phyloP scores from a whole-genome alignment of 768 basidiomycete species.

The Lyophyllum decastes region DNA sequence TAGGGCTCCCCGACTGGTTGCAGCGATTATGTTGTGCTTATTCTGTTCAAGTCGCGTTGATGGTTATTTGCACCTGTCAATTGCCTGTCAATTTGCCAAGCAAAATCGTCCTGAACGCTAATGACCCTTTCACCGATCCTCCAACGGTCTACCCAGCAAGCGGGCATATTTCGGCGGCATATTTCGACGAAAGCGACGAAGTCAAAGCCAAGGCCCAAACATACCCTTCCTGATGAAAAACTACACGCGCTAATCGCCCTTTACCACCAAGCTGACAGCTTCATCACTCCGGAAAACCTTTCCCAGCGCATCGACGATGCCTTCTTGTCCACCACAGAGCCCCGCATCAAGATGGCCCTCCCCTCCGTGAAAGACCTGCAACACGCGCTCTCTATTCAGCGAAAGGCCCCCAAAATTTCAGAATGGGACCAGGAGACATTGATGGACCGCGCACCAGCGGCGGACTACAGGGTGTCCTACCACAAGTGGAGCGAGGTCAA shows the following conservation, averaged over 20 bases:
- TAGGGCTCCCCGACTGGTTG: no score
- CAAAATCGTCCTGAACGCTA: background rate
- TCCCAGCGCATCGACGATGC: slow-evolving; percentile 63
- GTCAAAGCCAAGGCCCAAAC: slow-evolving; percentile 24
- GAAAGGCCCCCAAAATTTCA: slow-evolving; percentile 36
- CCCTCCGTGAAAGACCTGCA: slow-evolving; percentile 19
- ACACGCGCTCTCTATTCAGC: slow-evolving; percentile 20
- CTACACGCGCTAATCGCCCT: slow-evolving; percentile 75
- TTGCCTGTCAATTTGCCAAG: background rate
- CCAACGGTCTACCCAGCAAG: slow-evolving; percentile 11
- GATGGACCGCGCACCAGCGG: no score
- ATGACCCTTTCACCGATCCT: slow-evolving; percentile 17
- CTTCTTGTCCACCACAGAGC: slow-evolving; percentile 37
- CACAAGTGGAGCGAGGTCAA: slow-evolving; percentile 28
- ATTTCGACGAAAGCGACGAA: slow-evolving; percentile 22
- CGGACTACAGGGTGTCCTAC: background rate
- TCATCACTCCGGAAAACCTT: slow-evolving; percentile 73
- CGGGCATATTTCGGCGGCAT: slow-evolving; percentile 15
- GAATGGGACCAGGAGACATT: slow-evolving; percentile 33
- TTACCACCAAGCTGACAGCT: slow-evolving; percentile 74
- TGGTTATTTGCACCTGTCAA: slow-evolving; percentile 2
- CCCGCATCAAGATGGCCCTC: background rate
- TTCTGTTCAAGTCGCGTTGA: background rate
- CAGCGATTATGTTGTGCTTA: no score
- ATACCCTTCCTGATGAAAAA: slow-evolving; percentile 52